Evolutionary conservation across 768 basidiomycete genomes (phyloP), one percentile per base, ranked within the genome.

Genomic region (Rhizopogon vinicolor): DNA sequence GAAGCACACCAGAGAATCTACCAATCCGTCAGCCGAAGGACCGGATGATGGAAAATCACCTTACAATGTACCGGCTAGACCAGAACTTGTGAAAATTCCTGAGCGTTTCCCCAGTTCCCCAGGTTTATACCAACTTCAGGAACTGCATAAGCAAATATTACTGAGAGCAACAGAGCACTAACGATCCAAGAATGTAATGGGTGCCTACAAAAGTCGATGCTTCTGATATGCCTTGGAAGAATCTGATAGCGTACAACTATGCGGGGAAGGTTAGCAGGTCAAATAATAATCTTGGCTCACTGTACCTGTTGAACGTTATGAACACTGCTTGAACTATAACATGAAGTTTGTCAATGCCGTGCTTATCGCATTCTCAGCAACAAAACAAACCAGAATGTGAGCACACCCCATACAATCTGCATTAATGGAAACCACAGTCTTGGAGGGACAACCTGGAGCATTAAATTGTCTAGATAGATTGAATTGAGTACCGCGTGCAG

Each of bases 151-250:
- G 54, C 33, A 8, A 43, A 18, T 46, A 31, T 54, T 13, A 7
- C 19, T 43, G n/a, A 18, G 19, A 18, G 31, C 37, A 19, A 49
- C 45, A 56, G 22, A 60, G 19, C 1, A 76, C 83, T 55, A 62
- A 87, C 86, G 84, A 84, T 59, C 87, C 86, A 16, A 89, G 80
- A 58, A 88, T 74, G 62, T 86, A 86, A 59, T 86, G 86, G 14
- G 85, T 83, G 37, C 88, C 88, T 28, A 85, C 85, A 65, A 90
- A 91, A 1, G 87, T 90, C 7, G 86, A 87, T 0, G 86, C 80
- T 67, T 90, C 88, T 7, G 83, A 80, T 54, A 88, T 73, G 22
- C 85, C 89, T 67, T 87, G 86, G 53, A 89, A 78, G 64, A 90
- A 89, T 8, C 86, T 78, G 57, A 89, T 85, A 29, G 75, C 84